Conservation (phyloP, 164 flowering plant species). For the Berberis vulgaris region DNA sequence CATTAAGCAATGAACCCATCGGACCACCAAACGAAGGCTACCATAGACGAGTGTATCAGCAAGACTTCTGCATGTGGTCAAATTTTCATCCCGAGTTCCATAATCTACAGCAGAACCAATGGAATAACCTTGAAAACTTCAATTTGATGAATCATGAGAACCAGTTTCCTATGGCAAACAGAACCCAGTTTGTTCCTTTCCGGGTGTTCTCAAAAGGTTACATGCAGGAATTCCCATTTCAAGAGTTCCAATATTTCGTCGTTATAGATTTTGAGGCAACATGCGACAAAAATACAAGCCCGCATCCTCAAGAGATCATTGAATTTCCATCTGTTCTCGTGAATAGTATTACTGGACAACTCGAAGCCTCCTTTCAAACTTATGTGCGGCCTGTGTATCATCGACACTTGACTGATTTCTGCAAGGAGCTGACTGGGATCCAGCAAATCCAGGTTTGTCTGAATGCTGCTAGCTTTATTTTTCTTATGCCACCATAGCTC, state of each 20-base stretch:
- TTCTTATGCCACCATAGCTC: background rate
- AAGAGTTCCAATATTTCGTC: conserved; percentile 91
- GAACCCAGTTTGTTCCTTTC: conserved; percentile 38
- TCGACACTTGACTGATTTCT: conserved; percentile 72
- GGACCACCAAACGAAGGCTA: conserved; percentile 31
- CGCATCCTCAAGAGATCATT: conserved; percentile 91
- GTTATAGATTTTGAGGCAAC: conserved; percentile 99
- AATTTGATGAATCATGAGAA: conserved; percentile 28
- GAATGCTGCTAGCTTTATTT: background rate
- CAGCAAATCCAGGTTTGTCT: conserved; percentile 81
- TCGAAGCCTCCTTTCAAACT: conserved; percentile 75
- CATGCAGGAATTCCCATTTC: conserved; percentile 37
- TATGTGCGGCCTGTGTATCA: conserved; percentile 83
- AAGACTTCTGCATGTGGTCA: conserved; percentile 36
- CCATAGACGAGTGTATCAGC: conserved; percentile 28
- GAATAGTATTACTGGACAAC: conserved; percentile 68
- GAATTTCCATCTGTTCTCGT: conserved; percentile 96
- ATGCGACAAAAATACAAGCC: conserved; percentile 74
- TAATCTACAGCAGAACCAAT: conserved; percentile 38
- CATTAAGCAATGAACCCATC: conserved; percentile 23
- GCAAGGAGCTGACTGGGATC: conserved; percentile 96
- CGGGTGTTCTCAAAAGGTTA: conserved; percentile 39
- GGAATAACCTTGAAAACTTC: conserved; percentile 29
- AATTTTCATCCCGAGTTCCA: conserved; percentile 34
- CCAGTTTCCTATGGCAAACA: conserved; percentile 32